These are phyloP conservation scores for Calonectria pseudoreteaudii DNA, from an alignment of 2,329 filamentous ascomycete genomes.

Conservation along the genomic window DNA sequence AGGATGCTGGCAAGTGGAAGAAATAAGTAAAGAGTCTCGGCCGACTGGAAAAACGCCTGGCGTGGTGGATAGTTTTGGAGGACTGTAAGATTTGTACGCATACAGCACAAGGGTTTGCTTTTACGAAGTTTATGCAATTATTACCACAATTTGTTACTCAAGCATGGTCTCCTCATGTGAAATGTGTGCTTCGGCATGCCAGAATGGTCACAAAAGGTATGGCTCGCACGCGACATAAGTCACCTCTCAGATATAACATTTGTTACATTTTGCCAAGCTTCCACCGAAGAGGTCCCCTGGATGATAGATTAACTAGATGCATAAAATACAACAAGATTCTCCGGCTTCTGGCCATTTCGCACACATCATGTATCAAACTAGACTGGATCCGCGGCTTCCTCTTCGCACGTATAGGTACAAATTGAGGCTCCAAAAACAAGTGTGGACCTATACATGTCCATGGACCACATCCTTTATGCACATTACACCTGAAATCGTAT, in stretches of 20 bases:
- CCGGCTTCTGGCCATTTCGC: neutral
- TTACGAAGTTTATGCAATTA: neutral
- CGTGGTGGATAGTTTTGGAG: neutral
- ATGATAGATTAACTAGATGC: neutral
- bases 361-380: neutral
- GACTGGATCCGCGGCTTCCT: neutral
- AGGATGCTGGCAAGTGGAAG: conserved; percentile 70
- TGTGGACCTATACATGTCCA: neutral
- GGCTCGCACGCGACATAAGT: neutral
- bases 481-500: conserved; percentile 7
- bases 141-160: neutral
- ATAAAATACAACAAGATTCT: neutral
- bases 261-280: neutral
- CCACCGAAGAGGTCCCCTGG: too few species aligned
- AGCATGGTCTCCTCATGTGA: neutral
- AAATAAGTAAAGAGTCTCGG: conserved; percentile 42
- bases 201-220: neutral
- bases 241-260: neutral
- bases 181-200: neutral
- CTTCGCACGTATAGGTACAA: conserved; percentile 5
- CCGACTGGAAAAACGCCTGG: neutral
- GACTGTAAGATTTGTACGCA: neutral
- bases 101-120: neutral
- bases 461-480: conserved; percentile 12
- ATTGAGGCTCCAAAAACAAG: neutral